Conservation (phyloP, 371 early-diverging fungal genomes). For the Apophysomyces ossiformis region DNA sequence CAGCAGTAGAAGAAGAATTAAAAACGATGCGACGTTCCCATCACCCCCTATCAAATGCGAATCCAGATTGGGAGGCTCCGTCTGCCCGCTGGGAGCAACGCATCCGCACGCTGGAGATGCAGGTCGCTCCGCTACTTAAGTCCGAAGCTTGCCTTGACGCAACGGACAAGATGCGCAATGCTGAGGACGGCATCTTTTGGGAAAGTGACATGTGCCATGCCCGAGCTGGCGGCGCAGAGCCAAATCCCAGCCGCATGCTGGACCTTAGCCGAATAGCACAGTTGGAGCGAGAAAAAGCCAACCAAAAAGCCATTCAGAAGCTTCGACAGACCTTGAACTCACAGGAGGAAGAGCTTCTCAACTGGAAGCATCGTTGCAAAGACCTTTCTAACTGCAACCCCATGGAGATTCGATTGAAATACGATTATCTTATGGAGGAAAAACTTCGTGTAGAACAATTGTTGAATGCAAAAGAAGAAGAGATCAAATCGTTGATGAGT, state of each 20-base stretch:
- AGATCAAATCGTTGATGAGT: neutral
- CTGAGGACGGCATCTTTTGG: constrained; percentile 19
- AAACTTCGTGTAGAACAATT: neutral
- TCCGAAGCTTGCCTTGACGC: neutral
- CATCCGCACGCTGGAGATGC: neutral
- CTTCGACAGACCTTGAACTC: neutral
- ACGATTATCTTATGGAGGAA: neutral
- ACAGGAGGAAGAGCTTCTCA: neutral
- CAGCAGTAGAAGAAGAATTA: neutral
- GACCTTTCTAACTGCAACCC: neutral
- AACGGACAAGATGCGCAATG: constrained; percentile 17
- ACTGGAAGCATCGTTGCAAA: constrained; percentile 2
- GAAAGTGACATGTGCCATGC: neutral
- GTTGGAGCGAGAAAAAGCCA: neutral
- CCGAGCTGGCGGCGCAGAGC: neutral
- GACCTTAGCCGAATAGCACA: neutral
- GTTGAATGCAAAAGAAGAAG: neutral
- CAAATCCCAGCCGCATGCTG: neutral
- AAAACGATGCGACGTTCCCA: neutral
- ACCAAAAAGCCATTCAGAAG: neutral
- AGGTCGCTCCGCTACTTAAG: neutral
- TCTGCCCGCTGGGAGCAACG: neutral
- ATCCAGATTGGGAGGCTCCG: neutral
- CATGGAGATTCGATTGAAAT: neutral
- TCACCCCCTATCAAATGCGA: neutral